Conservation (phyloP, 225 moss, liverwort and hornwort genomes). For the Polytrichum commune region DNA sequence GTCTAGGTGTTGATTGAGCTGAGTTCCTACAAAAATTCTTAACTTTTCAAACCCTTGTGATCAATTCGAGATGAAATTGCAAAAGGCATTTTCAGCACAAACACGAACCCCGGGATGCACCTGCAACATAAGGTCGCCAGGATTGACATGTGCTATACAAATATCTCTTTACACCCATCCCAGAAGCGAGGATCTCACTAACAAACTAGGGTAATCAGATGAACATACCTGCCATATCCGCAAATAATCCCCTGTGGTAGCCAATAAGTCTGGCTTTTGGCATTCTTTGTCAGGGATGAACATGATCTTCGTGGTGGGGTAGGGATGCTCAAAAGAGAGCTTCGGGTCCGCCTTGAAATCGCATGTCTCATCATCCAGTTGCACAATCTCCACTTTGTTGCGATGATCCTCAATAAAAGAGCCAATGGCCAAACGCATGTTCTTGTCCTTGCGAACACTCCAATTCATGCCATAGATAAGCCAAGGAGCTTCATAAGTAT, state of each 20-base stretch:
- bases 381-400: conserved; percentile 86
- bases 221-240: conserved; percentile 71
- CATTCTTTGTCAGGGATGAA: conserved; percentile 93
- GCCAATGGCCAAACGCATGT: conserved; percentile 79
- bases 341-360: conserved; percentile 83
- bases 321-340: conserved; percentile 80
- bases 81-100: too few species aligned
- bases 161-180: too few species aligned
- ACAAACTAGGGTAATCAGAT: too few species aligned
- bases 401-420: conserved; percentile 74
- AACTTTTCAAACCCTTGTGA: too few species aligned
- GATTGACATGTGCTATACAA: neutral
- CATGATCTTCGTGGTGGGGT: conserved; percentile 92
- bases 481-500: conserved; percentile 93
- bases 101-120: neutral
- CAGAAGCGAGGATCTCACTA: too few species aligned
- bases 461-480: conserved; percentile 88
- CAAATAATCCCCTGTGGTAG: conserved; percentile 80
- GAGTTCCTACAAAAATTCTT: too few species aligned
- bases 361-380: conserved; percentile 85
- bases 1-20: too few species aligned
- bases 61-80: too few species aligned
- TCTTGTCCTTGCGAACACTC: conserved; percentile 86
- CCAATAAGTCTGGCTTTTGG: conserved; percentile 75
- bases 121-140: neutral